Evolutionary conservation across 78 protist species (phyloP), one percentile per base, ranked within the genome.

Genomic region (Dictyostelium firmibasis): DNA sequence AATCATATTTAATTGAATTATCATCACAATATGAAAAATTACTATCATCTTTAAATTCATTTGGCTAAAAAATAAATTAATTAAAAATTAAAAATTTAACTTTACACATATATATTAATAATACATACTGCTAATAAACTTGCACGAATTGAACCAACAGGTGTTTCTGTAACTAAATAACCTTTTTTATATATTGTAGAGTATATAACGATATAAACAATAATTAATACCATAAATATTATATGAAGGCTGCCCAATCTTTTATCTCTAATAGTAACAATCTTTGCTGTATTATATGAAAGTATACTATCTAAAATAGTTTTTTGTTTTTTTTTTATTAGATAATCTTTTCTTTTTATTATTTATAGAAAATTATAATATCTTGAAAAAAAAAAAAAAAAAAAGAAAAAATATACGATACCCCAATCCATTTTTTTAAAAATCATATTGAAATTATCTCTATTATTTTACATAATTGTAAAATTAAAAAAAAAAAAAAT

Each of bases 171-270:
- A 5, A 31, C 0, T 16, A 86, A 64, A 62, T 86, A 86, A 29
- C 93, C 27, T 31, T 86, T 86, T 23, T 86, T 33, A 50, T 77
- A 77, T 60, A 86, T 4, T 13, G 81, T 41, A 2, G 93, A 57
- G 67, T 64, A 64, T 1, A 86, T 41, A n/a, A 78, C 8, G 0
- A 93, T 78, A 35, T 93, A 93, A 27, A 85, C n/a, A 31, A 93
- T 14, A 10, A 93, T 86, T 16, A 20, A 69, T 9, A 50, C 9
- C 72, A 93, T 41, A 77, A 93, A 93, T 10, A 31, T 16, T 41
- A 86, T n/a, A 88, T 93, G 93, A 3, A 93, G 75, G 2, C 86
- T n/a, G 35, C 96, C 87, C n/a, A 93, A 50, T 81, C 93, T 84
- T 43, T 36, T 82, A 50, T 94, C 93, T 78, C 84, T 85, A 27